These are phyloP conservation scores for Gracilariopsis chorda DNA, from an alignment of 23 red algal genomes.

Conservation along the genomic window DNA sequence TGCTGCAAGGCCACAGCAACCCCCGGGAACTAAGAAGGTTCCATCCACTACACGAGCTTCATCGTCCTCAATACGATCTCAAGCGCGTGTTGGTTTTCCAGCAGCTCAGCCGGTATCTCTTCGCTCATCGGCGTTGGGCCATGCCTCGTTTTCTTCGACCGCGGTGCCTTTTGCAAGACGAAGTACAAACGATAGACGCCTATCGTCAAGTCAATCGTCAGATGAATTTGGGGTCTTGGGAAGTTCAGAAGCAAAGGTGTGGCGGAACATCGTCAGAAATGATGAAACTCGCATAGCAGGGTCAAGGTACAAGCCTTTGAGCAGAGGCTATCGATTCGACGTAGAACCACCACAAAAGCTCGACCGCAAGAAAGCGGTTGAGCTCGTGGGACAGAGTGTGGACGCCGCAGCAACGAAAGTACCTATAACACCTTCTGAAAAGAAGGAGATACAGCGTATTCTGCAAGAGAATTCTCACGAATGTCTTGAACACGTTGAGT, in stretches of 20 bases:
- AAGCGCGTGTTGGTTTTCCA: not conserved
- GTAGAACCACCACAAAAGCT: not conserved
- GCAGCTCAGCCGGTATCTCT: not conserved
- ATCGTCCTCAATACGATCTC: not conserved
- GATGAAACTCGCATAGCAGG: not conserved
- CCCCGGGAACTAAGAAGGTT: not conserved
- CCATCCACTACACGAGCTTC: not conserved
- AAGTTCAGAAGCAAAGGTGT: not conserved
- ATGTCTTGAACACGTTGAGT: not conserved
- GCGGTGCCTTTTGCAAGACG: not conserved
- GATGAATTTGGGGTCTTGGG: not conserved
- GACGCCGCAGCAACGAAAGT: not conserved
- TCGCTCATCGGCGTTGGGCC: not conserved
- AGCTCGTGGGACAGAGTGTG: not conserved
- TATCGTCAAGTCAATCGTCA: not conserved
- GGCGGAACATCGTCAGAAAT: not conserved
- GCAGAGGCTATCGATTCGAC: slow-evolving; percentile 9
- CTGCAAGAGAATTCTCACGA: not conserved
- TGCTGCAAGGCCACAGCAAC: no score
- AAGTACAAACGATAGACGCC: not conserved
- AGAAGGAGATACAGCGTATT: not conserved
- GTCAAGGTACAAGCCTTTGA: not conserved
- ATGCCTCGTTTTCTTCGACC: slow-evolving; percentile 3
- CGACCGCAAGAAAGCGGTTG: not conserved
- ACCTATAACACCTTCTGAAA: not conserved